Conservation (phyloP, 306 rosid species). For the Chamaecrista fasciculata region DNA sequence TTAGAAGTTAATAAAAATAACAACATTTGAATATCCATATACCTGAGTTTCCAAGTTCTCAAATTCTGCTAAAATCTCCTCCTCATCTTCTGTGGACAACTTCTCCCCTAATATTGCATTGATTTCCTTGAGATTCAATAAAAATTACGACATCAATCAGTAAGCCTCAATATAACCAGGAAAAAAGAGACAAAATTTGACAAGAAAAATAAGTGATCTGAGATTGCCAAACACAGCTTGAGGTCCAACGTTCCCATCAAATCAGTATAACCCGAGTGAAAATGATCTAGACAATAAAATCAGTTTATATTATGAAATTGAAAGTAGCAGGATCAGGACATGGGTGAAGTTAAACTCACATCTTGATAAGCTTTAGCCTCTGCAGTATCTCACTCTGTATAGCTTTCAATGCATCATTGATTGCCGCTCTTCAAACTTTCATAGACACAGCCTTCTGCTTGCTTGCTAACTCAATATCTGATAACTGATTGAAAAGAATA, state of each 20-base stretch:
- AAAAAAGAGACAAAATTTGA: slow-evolving; percentile 6
- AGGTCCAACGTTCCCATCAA: slow-evolving; percentile 2
- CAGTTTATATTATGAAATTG: slow-evolving; percentile 1
- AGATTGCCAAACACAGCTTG: neutral
- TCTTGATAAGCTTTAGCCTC: slow-evolving; percentile 97
- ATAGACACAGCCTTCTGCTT: slow-evolving; percentile 88
- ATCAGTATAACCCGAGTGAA: slow-evolving; percentile 6
- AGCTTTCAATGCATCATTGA: slow-evolving; percentile 78
- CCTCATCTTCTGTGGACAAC: slow-evolving; percentile 88
- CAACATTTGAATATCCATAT: slow-evolving; percentile 17
- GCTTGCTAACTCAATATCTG: slow-evolving; percentile 89
- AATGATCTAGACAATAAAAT: neutral
- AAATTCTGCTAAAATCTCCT: slow-evolving; percentile 81
- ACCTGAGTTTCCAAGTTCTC: slow-evolving; percentile 83
- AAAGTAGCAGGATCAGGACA: slow-evolving; percentile 13
- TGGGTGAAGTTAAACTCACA: slow-evolving; percentile 45
- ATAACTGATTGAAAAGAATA: slow-evolving; percentile 58
- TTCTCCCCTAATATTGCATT: slow-evolving; percentile 79
- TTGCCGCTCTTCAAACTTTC: slow-evolving; percentile 86
- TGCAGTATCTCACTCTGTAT: slow-evolving; percentile 85
- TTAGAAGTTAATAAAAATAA: neutral
- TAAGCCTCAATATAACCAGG: slow-evolving; percentile 3
- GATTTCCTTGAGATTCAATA: slow-evolving; percentile 64
- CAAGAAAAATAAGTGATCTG: slow-evolving; percentile 49
- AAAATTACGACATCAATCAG: slow-evolving; percentile 22